Evolutionary conservation across 2,329 filamentous ascomycete species (phyloP).

Genomic region (Cercospora beticola): DNA sequence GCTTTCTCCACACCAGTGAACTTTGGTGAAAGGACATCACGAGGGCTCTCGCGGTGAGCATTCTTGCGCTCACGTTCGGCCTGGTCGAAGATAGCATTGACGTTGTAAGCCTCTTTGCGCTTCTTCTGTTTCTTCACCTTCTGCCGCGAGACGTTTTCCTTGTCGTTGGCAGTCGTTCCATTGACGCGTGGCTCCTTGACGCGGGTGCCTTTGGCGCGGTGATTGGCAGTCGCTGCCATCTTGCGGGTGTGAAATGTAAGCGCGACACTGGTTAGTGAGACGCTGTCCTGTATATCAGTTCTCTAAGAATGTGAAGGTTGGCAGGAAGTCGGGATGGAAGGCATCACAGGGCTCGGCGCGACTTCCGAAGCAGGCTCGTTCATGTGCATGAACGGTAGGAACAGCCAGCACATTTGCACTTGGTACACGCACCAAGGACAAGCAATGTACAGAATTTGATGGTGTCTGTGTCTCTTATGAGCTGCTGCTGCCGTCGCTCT

Average conservation of each 20-base stretch:
- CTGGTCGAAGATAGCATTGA: constrained; percentile 24
- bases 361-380: neutral
- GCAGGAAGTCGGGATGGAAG: neutral
- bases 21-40: constrained; percentile 11
- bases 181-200: neutral
- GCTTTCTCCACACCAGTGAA: constrained; percentile 18
- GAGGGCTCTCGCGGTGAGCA: neutral
- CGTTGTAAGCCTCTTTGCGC: constrained; percentile 15
- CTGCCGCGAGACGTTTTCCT: constrained; percentile 19
- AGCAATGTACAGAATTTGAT: constrained; percentile 14
- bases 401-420: neutral
- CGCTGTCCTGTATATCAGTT: neutral
- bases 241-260: neutral
- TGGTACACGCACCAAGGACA: constrained; percentile 2
- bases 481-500: constrained; percentile 36
- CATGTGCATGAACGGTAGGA: neutral
- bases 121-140: constrained; percentile 13
- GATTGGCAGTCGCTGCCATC: neutral
- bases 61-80: neutral
- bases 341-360: neutral
- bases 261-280: neutral
- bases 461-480: constrained; percentile 10
- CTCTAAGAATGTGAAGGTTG: neutral
- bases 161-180: neutral
- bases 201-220: neutral